phyloP scores from a whole-genome alignment of 805 yeast species.

The Zygoascus tannicola region DNA sequence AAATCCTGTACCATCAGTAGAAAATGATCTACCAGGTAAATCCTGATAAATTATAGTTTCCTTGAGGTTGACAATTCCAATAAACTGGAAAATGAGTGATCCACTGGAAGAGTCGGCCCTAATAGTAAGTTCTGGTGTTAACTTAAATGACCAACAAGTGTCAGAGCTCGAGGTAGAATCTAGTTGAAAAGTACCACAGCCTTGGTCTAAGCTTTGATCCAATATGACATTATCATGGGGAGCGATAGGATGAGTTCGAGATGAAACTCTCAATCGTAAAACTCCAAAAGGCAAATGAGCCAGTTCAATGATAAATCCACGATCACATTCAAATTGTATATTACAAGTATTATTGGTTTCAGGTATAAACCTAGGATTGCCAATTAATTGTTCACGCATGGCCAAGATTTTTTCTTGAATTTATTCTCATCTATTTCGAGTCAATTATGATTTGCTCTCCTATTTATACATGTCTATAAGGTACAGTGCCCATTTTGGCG shows the following conservation, averaged over 20 bases:
- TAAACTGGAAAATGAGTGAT: not conserved
- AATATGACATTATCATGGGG: not conserved
- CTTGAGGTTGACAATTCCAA: too few species aligned
- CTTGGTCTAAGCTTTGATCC: not conserved
- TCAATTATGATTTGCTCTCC: too few species aligned
- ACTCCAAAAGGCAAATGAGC: not conserved
- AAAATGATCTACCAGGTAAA: not conserved
- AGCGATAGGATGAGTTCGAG: not conserved
- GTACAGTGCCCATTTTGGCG: too few species aligned
- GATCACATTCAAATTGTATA: not conserved
- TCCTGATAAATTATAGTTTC: not conserved
- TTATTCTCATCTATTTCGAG: too few species aligned
- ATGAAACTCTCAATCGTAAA: not conserved
- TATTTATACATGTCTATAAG: too few species aligned
- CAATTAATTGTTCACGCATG: not conserved
- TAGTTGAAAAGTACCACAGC: not conserved
- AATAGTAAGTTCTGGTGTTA: not conserved
- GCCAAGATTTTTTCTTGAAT: too few species aligned
- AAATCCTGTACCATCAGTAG: slow-evolving; percentile 3
- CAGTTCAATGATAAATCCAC: not conserved
- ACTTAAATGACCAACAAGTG: not conserved
- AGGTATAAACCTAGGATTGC: not conserved
- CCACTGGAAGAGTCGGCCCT: not conserved
- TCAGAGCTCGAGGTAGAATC: not conserved
- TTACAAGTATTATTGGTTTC: not conserved